phyloP scores from a whole-genome alignment of 495 filamentous ascomycete species.

The Tricharina praecox region DNA sequence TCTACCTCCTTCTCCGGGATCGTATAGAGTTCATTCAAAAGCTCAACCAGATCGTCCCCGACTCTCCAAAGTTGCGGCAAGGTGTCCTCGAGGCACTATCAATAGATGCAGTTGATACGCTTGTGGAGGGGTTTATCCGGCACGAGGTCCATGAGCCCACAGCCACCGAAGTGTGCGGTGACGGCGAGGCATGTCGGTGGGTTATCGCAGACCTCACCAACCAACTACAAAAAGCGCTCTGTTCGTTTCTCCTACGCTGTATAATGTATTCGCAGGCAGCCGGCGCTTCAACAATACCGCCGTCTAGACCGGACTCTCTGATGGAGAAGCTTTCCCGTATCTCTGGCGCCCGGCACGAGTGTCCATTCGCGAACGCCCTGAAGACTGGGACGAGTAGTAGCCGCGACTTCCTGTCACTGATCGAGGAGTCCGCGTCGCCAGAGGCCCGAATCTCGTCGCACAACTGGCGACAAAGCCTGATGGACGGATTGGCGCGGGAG shows the following conservation, averaged over 20 bases:
- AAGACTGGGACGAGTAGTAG: background rate
- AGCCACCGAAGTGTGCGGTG: conserved; percentile 13
- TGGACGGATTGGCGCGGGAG: conserved; percentile 13
- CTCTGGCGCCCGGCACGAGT: conserved; percentile 1
- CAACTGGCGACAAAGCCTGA: conserved; percentile 18
- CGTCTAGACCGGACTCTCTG: conserved; percentile 11
- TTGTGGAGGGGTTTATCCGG: background rate
- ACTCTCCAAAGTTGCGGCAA: conserved; percentile 13
- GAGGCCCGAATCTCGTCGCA: conserved; percentile 16
- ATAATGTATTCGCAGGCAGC: conserved; percentile 12
- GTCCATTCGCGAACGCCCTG: background rate
- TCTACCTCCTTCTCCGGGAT: conserved; percentile 1
- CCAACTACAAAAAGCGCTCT: conserved; percentile 11
- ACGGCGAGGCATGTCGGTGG: conserved; percentile 18
- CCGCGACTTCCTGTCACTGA: conserved; percentile 13
- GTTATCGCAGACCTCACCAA: conserved; percentile 9
- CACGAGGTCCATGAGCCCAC: background rate
- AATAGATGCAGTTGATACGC: conserved; percentile 7
- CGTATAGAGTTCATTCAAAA: background rate
- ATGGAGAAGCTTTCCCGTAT: conserved; percentile 14
- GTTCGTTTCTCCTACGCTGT: conserved; percentile 14
- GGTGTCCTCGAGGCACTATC: conserved; percentile 13
- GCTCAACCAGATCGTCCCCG: background rate
- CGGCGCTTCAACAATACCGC: conserved; percentile 12
- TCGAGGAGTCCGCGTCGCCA: conserved; percentile 23